Conservation (phyloP, 768 basidiomycete genomes). For the Leccinellum rugosiceps region DNA sequence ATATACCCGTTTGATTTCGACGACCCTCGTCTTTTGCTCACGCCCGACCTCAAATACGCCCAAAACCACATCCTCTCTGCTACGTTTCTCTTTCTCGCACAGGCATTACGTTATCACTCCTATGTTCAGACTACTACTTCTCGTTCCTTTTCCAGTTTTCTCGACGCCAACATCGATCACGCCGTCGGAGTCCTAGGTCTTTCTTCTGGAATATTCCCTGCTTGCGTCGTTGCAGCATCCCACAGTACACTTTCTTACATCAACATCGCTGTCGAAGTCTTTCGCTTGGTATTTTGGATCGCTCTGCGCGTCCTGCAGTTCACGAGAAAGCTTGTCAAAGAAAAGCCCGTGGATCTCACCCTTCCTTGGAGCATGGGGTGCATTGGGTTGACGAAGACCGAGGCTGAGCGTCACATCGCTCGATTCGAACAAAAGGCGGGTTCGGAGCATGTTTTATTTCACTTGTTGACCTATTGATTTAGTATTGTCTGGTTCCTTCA, state of each 20-base stretch:
- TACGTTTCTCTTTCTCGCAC: constrained; percentile 46
- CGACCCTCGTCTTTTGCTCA: constrained; percentile 38
- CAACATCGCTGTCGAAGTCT: constrained; percentile 42
- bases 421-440: constrained; percentile 24
- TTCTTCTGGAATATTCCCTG: constrained; percentile 56
- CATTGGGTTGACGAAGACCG: constrained; percentile 28
- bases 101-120: constrained; percentile 51
- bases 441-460: neutral
- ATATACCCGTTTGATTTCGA: constrained; percentile 46
- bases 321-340: constrained; percentile 23
- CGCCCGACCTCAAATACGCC: constrained; percentile 33
- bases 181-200: constrained; percentile 45
- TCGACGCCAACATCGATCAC: constrained; percentile 35
- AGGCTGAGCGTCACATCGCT: constrained; percentile 25
- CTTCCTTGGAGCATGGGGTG: constrained; percentile 49
- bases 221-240: constrained; percentile 50
- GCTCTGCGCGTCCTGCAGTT: constrained; percentile 40
- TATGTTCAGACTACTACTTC: constrained; percentile 31
- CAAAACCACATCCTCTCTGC: constrained; percentile 35
- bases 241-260: constrained; percentile 39
- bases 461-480: neutral
- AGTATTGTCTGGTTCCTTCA: constrained; percentile 16
- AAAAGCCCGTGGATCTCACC: constrained; percentile 18
- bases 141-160: constrained; percentile 24
- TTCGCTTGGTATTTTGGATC: constrained; percentile 52